These are phyloP conservation scores for Metschnikowia arizonensis DNA, from an alignment of 805 yeast species.

Conservation along the genomic window DNA sequence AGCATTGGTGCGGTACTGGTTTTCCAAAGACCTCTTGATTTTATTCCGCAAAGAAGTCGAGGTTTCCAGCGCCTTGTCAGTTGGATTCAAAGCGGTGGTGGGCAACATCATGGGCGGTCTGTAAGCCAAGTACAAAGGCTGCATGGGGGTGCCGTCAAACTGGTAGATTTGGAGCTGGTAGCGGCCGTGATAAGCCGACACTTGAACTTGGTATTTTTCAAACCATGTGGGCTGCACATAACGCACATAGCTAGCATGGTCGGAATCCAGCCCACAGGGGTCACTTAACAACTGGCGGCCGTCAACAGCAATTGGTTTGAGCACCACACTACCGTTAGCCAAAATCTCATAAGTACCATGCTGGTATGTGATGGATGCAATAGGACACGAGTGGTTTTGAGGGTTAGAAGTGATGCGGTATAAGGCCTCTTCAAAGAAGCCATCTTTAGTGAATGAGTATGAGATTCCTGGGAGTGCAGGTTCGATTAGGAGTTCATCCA, in stretches of 20 bases:
- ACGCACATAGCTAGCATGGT: conserved; percentile 57
- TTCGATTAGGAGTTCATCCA: conserved; percentile 88
- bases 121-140: conserved; percentile 89
- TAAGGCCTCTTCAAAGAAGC: conserved; percentile 83
- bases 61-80: conserved; percentile 42
- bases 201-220: conserved; percentile 50
- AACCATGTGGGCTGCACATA: conserved; percentile 66
- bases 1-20: conserved; percentile 76
- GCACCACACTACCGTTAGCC: conserved; percentile 60
- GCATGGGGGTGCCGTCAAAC: conserved; percentile 74
- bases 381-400: conserved; percentile 72
- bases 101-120: conserved; percentile 96
- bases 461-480: conserved; percentile 95
- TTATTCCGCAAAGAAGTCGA: conserved; percentile 35
- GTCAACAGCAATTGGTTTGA: conserved; percentile 78
- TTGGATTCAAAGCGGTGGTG: conserved; percentile 85
- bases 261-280: conserved; percentile 57
- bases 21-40: conserved; percentile 73
- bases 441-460: conserved; percentile 89
- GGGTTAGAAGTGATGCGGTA: conserved; percentile 76
- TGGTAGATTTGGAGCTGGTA: conserved; percentile 68
- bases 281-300: conserved; percentile 88
- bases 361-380: conserved; percentile 78
- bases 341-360: conserved; percentile 75
- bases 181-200: conserved; percentile 83